phyloP scores from a whole-genome alignment of 2,329 filamentous ascomycete genomes.

The Xylaria arbuscula region DNA sequence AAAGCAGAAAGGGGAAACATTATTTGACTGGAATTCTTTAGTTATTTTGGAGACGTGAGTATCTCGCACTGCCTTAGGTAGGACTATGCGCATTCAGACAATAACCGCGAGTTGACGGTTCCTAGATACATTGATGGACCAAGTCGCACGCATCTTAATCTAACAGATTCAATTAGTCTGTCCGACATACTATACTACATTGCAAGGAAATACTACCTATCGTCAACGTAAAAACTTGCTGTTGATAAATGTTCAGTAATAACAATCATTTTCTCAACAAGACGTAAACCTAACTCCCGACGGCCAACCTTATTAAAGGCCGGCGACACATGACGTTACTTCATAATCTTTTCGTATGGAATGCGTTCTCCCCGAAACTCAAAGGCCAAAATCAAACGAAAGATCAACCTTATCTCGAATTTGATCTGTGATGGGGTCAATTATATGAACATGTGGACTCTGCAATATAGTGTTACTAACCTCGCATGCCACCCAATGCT shows the following conservation, averaged over 20 bases:
- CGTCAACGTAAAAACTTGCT: background rate
- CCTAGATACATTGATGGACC: background rate
- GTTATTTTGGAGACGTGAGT: background rate
- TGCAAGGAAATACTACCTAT: slow-evolving; percentile 6
- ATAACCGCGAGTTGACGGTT: background rate
- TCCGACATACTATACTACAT: slow-evolving; percentile 6
- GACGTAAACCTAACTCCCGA: slow-evolving; percentile 4
- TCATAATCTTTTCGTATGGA: background rate
- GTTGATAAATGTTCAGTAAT: background rate
- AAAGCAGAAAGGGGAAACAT: background rate
- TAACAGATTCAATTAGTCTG: slow-evolving; percentile 9
- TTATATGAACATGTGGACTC: background rate
- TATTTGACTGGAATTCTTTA: background rate
- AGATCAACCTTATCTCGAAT: slow-evolving; percentile 49
- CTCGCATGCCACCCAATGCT: slow-evolving; percentile 59
- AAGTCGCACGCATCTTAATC: background rate
- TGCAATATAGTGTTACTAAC: slow-evolving; percentile 44
- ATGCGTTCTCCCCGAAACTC: background rate
- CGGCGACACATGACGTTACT: background rate
- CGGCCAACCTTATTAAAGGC: background rate
- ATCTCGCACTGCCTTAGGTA: too few species aligned
- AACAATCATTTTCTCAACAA: slow-evolving; percentile 3
- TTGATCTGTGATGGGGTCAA: slow-evolving; percentile 42
- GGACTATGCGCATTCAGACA: background rate
- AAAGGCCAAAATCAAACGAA: slow-evolving; percentile 39